Evolutionary conservation across 371 early-diverging fungal genomes (phyloP).

Genomic region (Rhizopus microsporus): DNA sequence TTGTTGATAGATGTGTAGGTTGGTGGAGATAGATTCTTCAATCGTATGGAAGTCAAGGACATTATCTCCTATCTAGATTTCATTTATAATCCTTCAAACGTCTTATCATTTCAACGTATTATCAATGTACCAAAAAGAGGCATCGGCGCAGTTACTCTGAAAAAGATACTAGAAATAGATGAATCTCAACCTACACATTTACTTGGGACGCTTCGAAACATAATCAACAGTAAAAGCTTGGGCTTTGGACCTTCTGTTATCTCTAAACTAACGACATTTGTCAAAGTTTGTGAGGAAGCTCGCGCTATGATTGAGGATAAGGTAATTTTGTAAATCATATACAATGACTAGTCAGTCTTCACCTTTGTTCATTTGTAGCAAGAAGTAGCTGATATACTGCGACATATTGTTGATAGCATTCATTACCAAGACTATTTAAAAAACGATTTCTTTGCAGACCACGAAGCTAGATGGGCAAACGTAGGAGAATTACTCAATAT

Average conservation of each 20-base stretch:
- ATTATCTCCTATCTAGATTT: constrained; percentile 47
- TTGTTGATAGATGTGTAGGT: constrained; percentile 28
- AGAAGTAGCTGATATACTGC: constrained; percentile 17
- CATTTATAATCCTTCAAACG: constrained; percentile 49
- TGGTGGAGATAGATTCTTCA: constrained; percentile 42
- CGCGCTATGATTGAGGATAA: constrained; percentile 17
- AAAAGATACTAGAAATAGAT: constrained; percentile 20
- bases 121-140: constrained; percentile 51
- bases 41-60: constrained; percentile 50
- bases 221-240: background rate
- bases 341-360: background rate
- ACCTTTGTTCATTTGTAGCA: constrained; percentile 8
- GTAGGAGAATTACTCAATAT: constrained; percentile 38
- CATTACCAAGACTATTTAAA: constrained; percentile 30
- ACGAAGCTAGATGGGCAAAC: constrained; percentile 34
- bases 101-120: constrained; percentile 40
- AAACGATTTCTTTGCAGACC: constrained; percentile 14
- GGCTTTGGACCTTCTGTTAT: background rate
- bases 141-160: constrained; percentile 44
- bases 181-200: background rate
- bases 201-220: background rate
- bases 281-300: constrained; percentile 7
- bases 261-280: constrained; percentile 12
- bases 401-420: constrained; percentile 23
- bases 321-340: constrained; percentile 8